Evolutionary conservation across 805 yeast species (phyloP).

Genomic region (Nakazawaea populi): DNA sequence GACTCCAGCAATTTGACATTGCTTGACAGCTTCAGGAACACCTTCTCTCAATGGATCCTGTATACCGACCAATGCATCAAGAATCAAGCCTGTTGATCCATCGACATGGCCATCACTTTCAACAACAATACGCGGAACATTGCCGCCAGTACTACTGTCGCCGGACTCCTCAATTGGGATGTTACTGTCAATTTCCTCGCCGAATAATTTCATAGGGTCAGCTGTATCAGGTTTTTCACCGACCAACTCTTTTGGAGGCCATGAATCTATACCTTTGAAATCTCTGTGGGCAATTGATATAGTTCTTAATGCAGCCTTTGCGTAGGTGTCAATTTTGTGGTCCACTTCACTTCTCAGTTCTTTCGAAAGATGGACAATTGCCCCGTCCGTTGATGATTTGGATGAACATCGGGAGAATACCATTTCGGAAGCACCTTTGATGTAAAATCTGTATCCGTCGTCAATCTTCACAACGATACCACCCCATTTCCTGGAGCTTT

Average conservation of each 20-base stretch:
- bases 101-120: slow-evolving; percentile 8
- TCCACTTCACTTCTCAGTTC: slow-evolving; percentile 24
- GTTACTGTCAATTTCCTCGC: slow-evolving; percentile 23
- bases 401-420: slow-evolving; percentile 56
- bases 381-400: slow-evolving; percentile 26
- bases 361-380: slow-evolving; percentile 20
- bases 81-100: slow-evolving; percentile 31
- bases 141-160: background rate
- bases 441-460: slow-evolving; percentile 50
- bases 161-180: slow-evolving; percentile 8
- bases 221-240: slow-evolving; percentile 33
- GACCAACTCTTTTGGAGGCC: slow-evolving; percentile 63
- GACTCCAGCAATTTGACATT: slow-evolving; percentile 89
- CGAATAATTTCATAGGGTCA: slow-evolving; percentile 35
- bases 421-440: slow-evolving; percentile 96
- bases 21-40: slow-evolving; percentile 80
- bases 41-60: slow-evolving; percentile 93
- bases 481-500: slow-evolving; percentile 90
- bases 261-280: slow-evolving; percentile 36
- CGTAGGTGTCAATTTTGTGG: slow-evolving; percentile 40
- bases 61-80: slow-evolving; percentile 83
- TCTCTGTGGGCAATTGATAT: slow-evolving; percentile 83
- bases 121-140: slow-evolving; percentile 23
- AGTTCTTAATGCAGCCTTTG: slow-evolving; percentile 79
- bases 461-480: slow-evolving; percentile 60